Evolutionary conservation across 2,329 filamentous ascomycete genomes (phyloP), one percentile per base, ranked within the genome.

Genomic region (Oidium heveae): DNA sequence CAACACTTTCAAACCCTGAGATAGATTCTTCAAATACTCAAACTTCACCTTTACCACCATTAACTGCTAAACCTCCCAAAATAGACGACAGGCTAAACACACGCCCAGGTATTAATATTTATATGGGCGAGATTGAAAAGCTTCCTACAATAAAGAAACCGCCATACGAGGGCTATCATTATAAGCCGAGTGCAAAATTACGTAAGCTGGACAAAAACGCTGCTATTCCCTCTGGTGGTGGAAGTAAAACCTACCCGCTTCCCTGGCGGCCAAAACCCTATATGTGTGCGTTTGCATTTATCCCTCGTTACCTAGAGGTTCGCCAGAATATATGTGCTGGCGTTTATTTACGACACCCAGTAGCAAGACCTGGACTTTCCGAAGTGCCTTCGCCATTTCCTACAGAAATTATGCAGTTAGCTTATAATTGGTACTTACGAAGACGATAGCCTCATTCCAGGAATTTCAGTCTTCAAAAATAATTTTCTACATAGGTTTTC

Each of bases 281-380:
- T 68, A 93, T 98, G 84, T 74, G 77, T 53, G 80, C 88, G 0
- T 98, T 98, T 68, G 87, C 88, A 24, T 95, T 94, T 68, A 87
- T 98, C 61, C 91, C 91, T 12, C 74, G 84, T 54, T 98, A 96
- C 68, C 77, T 98, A 57, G 93, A 98, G 70, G 91, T 98, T 62
- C 95, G 96, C 72, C 91, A 94, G 68, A 93, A 88, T 64, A 84
- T 96, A 63, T 98, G 91, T 69, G 82, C 88, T 0, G 91, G 91
- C 12, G 87, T 98, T 43, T 98, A 98, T 67, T 71, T 98, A 58
- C 77, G 91, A 56, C 89, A 98, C 71, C 91, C 91, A 0, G 89
- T 96, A 46, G 91, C 86, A 28, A 75, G 88, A 57, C 82, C 82
- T 2, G 87, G 88, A 12, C 63, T 77, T 59, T 80, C 84, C 4